Base-by-base conservation (phyloP, 2,329 filamentous ascomycete species). In the Aspergillus pseudoglaucus region DNA sequence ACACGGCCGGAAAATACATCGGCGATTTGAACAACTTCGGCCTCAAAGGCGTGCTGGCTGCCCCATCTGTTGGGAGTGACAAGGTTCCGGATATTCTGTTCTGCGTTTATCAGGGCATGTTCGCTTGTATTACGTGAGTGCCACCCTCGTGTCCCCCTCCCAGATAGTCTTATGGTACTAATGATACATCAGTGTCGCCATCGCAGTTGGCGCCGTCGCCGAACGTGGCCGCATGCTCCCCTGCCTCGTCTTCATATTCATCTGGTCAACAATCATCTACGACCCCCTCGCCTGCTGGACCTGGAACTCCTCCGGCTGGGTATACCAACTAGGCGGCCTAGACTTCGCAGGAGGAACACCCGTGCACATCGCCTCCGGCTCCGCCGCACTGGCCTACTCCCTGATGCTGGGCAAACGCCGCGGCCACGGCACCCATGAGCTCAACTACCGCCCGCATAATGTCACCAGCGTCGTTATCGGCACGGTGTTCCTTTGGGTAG, bases 201-300 rank as follows among this genome's bases (percentile, higher is more conserved):
- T 95, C 41, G 88, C 87, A 4, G 84, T 89, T 33, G 89, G 89
- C 52, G 89, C 89, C 43, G 87, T 90, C 27, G 88, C 89, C 45
- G 90, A 95, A 67, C 81, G 90, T 57, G 90, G 90, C 52, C 83
- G 89, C 52, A 90, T 94, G 83, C 81, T 93, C 5, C 89, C 90
- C 10, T 90, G 86, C 65, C 81, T 95, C 56, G 77, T 95, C 61
- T 95, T 95, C 77, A 93, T 94, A 84, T 91, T 95, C 63, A 74
- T 95, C 66, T 95, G 90, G 90, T 79, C 85, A 1, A 95, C 90
- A 4, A 64, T 95, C 50, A 86, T 95, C 64, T 95, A 95, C 70
- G 89, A 95, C 60, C 87, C 89, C 2, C 90, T 95, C 63, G 90
- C 90, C 41, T 95, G 89, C 78, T 95, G 90, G 90, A 94, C 88